Evolutionary conservation across 306 rosid genomes (phyloP).

Genomic region (Luffa aegyptiaca): DNA sequence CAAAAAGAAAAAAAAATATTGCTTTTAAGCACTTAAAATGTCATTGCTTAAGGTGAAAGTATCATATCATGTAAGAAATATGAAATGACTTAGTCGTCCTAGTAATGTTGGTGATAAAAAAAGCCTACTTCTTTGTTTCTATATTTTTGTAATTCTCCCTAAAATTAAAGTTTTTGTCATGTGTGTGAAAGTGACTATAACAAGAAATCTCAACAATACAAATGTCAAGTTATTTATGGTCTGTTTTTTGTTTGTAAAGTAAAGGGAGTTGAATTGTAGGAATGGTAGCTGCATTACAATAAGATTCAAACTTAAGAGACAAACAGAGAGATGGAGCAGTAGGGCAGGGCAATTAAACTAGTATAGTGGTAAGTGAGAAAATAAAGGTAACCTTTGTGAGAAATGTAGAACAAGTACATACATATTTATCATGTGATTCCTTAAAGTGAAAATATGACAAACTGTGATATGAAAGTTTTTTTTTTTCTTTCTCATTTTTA

Average conservation of each 20-base stretch:
- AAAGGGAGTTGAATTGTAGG: not conserved
- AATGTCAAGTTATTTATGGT: not conserved
- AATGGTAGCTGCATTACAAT: not conserved
- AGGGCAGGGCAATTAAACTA: not conserved
- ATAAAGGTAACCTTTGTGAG: not conserved
- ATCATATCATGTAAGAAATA: not conserved
- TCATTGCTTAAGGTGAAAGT: too few species aligned
- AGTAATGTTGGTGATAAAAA: not conserved
- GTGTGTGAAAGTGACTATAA: not conserved
- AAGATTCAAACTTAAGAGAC: not conserved
- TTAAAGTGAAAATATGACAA: not conserved
- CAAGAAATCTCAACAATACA: not conserved
- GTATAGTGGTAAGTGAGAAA: not conserved
- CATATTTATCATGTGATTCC: not conserved
- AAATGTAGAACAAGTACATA: not conserved
- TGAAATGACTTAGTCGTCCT: not conserved
- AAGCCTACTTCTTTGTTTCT: not conserved
- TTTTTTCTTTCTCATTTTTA: not conserved
- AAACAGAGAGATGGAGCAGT: not conserved
- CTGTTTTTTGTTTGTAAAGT: not conserved
- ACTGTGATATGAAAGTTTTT: not conserved
- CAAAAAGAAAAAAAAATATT: too few species aligned
- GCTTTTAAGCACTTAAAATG: too few species aligned
- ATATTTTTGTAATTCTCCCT: not conserved
- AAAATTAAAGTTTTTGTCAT: not conserved